Evolutionary conservation across 1,284 basidiomycete species (phyloP).

Genomic region (Exobasidium cylindrosporum): DNA sequence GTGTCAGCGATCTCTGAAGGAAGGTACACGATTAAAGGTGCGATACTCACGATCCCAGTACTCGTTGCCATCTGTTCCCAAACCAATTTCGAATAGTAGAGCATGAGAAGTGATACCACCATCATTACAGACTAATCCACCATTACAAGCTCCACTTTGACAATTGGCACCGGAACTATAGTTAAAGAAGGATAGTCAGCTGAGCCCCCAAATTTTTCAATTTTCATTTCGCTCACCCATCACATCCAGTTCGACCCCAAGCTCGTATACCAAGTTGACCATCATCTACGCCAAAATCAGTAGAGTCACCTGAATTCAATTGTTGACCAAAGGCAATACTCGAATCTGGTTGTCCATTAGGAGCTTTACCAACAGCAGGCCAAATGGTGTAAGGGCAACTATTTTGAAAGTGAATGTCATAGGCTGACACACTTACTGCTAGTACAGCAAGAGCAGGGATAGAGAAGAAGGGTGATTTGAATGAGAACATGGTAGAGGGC

Average conservation of each 20-base stretch:
- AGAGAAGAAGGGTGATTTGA: not conserved
- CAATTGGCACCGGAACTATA: slow-evolving; percentile 25
- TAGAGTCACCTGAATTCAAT: slow-evolving; percentile 14
- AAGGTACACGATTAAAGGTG: not conserved
- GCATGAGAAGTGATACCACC: slow-evolving; percentile 26
- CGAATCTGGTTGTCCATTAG: slow-evolving; percentile 25
- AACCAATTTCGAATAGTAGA: slow-evolving; percentile 19
- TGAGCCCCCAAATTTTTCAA: too few species aligned
- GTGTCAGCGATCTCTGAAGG: not conserved
- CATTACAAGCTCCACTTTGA: slow-evolving; percentile 23
- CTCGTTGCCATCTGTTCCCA: slow-evolving; percentile 4
- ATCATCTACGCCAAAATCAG: slow-evolving; percentile 19
- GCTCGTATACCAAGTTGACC: slow-evolving; percentile 23
- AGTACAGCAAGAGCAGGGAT: slow-evolving; percentile 11
- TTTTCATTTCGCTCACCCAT: slow-evolving; percentile 11
- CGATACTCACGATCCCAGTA: slow-evolving; percentile 18
- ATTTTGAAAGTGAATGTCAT: slow-evolving; percentile 25
- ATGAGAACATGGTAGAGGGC: too few species aligned
- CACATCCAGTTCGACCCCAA: slow-evolving; percentile 32
- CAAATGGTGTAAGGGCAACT: slow-evolving; percentile 23
- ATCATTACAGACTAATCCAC: slow-evolving; percentile 24
- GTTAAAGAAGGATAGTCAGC: too few species aligned
- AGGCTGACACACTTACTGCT: slow-evolving; percentile 14
- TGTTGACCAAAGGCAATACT: slow-evolving; percentile 20
- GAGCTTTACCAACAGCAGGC: slow-evolving; percentile 29